These are phyloP conservation scores for Globisporangium irregulare DNA, from an alignment of 352 stramenopile species.

Conservation along the genomic window DNA sequence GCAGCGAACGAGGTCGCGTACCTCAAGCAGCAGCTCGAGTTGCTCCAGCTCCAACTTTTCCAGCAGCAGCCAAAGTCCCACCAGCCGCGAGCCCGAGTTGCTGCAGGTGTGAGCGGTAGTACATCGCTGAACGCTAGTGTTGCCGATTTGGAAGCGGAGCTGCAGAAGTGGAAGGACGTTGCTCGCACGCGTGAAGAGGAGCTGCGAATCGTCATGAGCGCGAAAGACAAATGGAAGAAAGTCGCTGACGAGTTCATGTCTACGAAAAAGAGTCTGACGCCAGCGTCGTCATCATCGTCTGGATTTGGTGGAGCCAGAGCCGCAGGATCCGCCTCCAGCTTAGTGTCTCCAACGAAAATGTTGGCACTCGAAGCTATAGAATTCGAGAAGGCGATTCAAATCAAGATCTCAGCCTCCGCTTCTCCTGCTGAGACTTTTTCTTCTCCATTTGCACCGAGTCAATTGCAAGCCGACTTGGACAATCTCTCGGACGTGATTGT, in stretches of 20 bases:
- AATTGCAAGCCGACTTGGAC: conserved; percentile 23
- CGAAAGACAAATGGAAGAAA: conserved; percentile 69
- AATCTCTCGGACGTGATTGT: conserved; percentile 42
- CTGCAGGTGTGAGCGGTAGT: neutral
- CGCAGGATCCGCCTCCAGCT: neutral
- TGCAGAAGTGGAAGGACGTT: conserved; percentile 31
- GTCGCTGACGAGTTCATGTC: conserved; percentile 41
- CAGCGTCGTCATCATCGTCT: neutral
- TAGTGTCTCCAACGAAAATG: conserved; percentile 17
- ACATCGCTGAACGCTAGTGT: neutral
- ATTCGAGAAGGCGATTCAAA: conserved; percentile 29
- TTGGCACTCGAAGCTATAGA: conserved; percentile 34
- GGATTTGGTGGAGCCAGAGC: conserved; percentile 1
- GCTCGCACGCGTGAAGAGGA: conserved; percentile 34
- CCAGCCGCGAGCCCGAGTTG: neutral
- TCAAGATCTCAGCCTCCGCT: neutral
- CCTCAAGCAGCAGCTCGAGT: conserved; percentile 67
- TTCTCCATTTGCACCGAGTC: neutral
- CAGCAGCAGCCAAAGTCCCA: conserved; percentile 33
- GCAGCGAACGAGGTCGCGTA: conserved; percentile 68
- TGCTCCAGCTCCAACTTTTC: conserved; percentile 59
- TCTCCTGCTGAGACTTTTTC: neutral
- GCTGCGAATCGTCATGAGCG: conserved; percentile 39
- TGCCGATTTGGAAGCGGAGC: conserved; percentile 10
- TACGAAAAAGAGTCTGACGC: conserved; percentile 21